Evolutionary conservation across 139 green algal species (phyloP), one percentile per base, ranked within the genome.

Genomic region (Limnomonas spitsbergensis): DNA sequence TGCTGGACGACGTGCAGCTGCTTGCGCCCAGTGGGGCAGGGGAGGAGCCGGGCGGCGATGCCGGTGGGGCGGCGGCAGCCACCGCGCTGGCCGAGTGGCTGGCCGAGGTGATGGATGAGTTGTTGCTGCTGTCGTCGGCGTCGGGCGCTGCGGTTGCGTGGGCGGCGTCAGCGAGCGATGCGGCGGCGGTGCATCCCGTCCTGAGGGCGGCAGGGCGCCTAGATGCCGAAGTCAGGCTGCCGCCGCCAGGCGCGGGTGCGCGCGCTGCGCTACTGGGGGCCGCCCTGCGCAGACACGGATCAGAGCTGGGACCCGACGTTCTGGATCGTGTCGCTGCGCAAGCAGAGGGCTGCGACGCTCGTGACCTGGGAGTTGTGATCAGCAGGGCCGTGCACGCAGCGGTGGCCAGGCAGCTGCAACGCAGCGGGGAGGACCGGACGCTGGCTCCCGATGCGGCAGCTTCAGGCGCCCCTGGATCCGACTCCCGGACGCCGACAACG

Each of bases 1-100:
- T 97, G 38, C 78, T 97, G 39, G 93, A 97, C 67, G 90, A 96
- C 71, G 73, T 97, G 73, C 88, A 97, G 39, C 68, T 88, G 35
- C 53, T 97, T 39, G 88, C 81, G 40, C 88, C 89, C 36, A 66
- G 26, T 27, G 54, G 34, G 3, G 35, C 76, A 56, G 76, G 69
- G 53, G 6, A 61, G 70, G 70, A 38, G 7, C 39, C 7, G 14
- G 7, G 2, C 32, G 76, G 36, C 7, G 56, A 80, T 26, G 61
- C 61, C 2, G 56, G 34, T 47, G 27, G 3, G 39, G 77, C 61
- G 1, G 68, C 27, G 38, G 24, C 39, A 31, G 26, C 32, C 54
- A 67, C 75, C 31, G 26, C n/a, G 20, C 66, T 83, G n/a, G 69
- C 82, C 1, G 75, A 82, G 53, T 82, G 75, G 78, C 75, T 87